Evolutionary conservation across 2,329 filamentous ascomycete species (phyloP), one percentile per base, ranked within the genome.

Genomic region (Fusarium irregulare): DNA sequence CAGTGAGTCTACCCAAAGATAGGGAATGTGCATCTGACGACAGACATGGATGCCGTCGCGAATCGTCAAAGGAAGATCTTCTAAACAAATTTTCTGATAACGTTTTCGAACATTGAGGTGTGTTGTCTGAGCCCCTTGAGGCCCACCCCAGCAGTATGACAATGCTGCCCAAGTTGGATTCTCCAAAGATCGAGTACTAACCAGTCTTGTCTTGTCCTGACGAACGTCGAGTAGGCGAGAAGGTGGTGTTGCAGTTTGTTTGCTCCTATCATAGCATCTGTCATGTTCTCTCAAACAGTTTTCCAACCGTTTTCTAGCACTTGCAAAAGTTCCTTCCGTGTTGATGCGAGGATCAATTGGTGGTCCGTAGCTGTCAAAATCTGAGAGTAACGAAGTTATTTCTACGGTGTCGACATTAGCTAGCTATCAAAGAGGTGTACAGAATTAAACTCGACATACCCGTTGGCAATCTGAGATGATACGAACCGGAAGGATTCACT

Each of bases 51-150:
- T 27, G 0, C 8, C 45, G 1, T 47, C 45, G 0, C 45, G 25
- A 11, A 47, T 28, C 4, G 45, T 47, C 4, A 5, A 4, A 1
- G 45, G 45, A 13, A 47, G 45, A 0, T 47, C 25, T 11, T 27
- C 7, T 1, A 28, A 3, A 1, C 10, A 0, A 3, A 47, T 4
- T 1, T 14, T 7, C 7, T 1, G 12, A 16, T 28, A 47, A 2
- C 45, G 45, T 1, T 28, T 25, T 16, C 11, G 45, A 2, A 47
- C 1, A 3, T 20, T 47, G 7, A 47, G 18, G 10, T 28, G 18
- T 1, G 45, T 47, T 2, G 45, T 47, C 10, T 47, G 18, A 0
- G 25, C 5, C 3, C 11, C 0, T 8, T 47, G 45, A 4, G 45
- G 25, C 0, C 45, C 25, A 2, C 45, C 45, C 25, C 45, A 47